phyloP scores from a whole-genome alignment of 2,329 filamentous ascomycete genomes.

The Penicillium brevicompactum region DNA sequence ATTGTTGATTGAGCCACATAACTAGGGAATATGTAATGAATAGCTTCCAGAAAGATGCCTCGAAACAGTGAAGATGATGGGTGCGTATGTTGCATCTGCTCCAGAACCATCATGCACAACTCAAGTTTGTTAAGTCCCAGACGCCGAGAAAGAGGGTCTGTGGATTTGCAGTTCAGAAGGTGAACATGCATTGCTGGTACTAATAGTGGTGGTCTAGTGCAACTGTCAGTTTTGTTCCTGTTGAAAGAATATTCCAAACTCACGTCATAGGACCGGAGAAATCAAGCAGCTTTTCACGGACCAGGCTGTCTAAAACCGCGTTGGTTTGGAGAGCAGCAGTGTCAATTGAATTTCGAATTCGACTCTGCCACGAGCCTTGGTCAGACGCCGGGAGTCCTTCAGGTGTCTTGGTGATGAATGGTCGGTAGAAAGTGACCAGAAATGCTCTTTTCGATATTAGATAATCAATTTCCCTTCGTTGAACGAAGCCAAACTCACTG shows the following conservation, averaged over 20 bases:
- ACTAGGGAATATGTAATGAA: slow-evolving; percentile 25
- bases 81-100: slow-evolving; percentile 34
- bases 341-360: slow-evolving; percentile 21
- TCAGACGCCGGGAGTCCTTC: slow-evolving; percentile 15
- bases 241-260: background rate
- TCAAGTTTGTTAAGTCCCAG: slow-evolving; percentile 34
- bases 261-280: slow-evolving; percentile 32
- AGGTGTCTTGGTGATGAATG: slow-evolving; percentile 23
- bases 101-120: slow-evolving; percentile 35
- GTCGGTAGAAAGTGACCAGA: slow-evolving; percentile 33
- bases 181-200: slow-evolving; percentile 38
- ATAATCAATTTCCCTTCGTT: no score
- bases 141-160: slow-evolving; percentile 24
- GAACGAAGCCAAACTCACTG: slow-evolving; percentile 18
- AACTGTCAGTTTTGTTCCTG: background rate
- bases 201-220: slow-evolving; percentile 27
- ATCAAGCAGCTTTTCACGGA: slow-evolving; percentile 24
- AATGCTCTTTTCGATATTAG: slow-evolving; percentile 23
- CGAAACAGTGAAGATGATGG: slow-evolving; percentile 30
- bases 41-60: slow-evolving; percentile 28
- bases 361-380: slow-evolving; percentile 22
- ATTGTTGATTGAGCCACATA: slow-evolving; percentile 7
- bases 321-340: slow-evolving; percentile 31
- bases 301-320: slow-evolving; percentile 28
- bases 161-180: slow-evolving; percentile 30